Percentiles rank a stretch among this genome's conserved stretches.
Conservation (phyloP, 2,329 filamentous ascomycete species). For the Colletotrichum ledebouriae region DNA sequence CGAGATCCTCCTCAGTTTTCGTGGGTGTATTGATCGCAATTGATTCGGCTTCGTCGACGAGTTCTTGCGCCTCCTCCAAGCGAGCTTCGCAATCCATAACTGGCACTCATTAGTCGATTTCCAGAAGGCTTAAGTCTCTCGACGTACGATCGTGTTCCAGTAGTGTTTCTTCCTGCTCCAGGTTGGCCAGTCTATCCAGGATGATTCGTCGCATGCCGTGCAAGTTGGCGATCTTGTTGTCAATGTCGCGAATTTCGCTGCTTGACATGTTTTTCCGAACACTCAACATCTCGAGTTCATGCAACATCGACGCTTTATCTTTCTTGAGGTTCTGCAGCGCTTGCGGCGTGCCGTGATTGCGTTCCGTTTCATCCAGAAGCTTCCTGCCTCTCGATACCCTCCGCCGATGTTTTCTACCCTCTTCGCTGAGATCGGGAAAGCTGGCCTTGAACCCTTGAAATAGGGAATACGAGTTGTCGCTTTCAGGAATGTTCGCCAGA, state of each 20-base stretch:
- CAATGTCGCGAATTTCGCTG: slow-evolving; percentile 94
- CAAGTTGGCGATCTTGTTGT: slow-evolving; percentile 95
- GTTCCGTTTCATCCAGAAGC: slow-evolving; percentile 75
- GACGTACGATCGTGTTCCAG: slow-evolving; percentile 87
- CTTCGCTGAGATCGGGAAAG: slow-evolving; percentile 78
- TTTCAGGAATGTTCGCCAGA: slow-evolving; percentile 88
- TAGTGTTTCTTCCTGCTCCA: slow-evolving; percentile 92
- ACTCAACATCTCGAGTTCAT: slow-evolving; percentile 89
- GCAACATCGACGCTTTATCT: slow-evolving; percentile 83
- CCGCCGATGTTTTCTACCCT: slow-evolving; percentile 78
- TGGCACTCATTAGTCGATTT: slow-evolving; percentile 54
- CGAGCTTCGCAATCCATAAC: slow-evolving; percentile 73
- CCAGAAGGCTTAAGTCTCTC: not conserved
- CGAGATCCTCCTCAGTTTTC: slow-evolving; percentile 67
- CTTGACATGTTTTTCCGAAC: slow-evolving; percentile 98
- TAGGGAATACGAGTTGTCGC: slow-evolving; percentile 87
- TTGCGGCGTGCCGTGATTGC: slow-evolving; percentile 69
- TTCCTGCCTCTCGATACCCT: slow-evolving; percentile 82
- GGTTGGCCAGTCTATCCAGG: slow-evolving; percentile 83
- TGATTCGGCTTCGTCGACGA: slow-evolving; percentile 70
- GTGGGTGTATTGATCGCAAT: slow-evolving; percentile 65
- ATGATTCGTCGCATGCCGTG: slow-evolving; percentile 94
- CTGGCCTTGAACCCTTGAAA: slow-evolving; percentile 97
- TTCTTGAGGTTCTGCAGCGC: slow-evolving; percentile 81
- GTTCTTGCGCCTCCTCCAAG: slow-evolving; percentile 71